These are phyloP conservation scores for Scleroderma citrinum DNA, from an alignment of 768 basidiomycete species.

Conservation along the genomic window DNA sequence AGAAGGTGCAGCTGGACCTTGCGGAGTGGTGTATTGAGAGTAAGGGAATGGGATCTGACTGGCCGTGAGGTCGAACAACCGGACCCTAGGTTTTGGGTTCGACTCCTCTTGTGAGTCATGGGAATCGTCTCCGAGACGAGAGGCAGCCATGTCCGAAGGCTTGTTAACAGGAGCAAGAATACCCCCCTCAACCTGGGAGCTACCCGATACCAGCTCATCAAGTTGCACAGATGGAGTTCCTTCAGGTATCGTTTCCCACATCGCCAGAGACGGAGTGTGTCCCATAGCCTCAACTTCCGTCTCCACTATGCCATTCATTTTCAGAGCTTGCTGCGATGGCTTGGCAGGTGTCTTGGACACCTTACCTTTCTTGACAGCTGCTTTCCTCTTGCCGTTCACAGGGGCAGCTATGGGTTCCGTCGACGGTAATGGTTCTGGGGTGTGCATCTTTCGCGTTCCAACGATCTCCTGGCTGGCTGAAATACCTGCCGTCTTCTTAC, in stretches of 20 bases:
- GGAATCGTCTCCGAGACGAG: neutral
- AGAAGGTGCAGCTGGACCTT: constrained; percentile 13
- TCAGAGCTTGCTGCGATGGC: neutral
- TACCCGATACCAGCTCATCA: constrained; percentile 33
- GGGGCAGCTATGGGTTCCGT: constrained; percentile 6
- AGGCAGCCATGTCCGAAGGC: constrained; percentile 6
- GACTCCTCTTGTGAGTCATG: neutral
- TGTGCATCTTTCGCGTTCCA: constrained; percentile 15
- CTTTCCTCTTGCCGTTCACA: constrained; percentile 3
- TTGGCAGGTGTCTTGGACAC: constrained; percentile 11
- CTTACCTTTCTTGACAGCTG: neutral
- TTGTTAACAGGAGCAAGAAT: constrained; percentile 5
- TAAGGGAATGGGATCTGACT: constrained; percentile 52
- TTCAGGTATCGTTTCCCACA: constrained; percentile 29
- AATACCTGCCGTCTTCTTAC: constrained; percentile 11
- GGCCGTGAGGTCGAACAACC: constrained; percentile 47
- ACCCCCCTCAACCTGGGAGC: constrained; percentile 13
- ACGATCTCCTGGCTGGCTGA: constrained; percentile 18
- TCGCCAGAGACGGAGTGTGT: constrained; percentile 8
- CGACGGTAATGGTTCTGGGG: constrained; percentile 3
- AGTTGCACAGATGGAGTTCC: constrained; percentile 18
- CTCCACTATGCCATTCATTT: neutral
- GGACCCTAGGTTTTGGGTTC: constrained; percentile 7
- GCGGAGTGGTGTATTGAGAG: constrained; percentile 35
- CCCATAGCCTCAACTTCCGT: neutral